Evolutionary conservation across 2,329 filamentous ascomycete genomes (phyloP).

Genomic region (Emmonsiellopsis sp.): DNA sequence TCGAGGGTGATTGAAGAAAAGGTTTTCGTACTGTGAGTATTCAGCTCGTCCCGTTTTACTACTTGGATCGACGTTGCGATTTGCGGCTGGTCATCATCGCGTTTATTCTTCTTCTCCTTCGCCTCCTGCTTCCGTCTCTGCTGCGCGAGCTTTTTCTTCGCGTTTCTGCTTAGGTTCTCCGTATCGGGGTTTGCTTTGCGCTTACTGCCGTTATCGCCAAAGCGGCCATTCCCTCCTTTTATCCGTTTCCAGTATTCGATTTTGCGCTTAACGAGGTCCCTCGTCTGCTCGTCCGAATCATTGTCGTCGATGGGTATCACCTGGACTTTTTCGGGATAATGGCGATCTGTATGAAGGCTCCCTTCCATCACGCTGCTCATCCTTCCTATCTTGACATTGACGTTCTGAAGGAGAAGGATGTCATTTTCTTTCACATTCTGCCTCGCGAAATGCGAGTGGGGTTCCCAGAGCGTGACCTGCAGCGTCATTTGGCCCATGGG

Average conservation of each 20-base stretch:
- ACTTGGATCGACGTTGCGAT: slow-evolving; percentile 9
- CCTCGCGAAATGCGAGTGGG: slow-evolving; percentile 53
- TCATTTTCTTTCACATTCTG: slow-evolving; percentile 47
- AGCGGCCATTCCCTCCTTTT: slow-evolving; percentile 28
- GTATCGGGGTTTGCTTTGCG: slow-evolving; percentile 5
- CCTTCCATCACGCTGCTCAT: slow-evolving; percentile 57
- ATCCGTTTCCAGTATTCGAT: slow-evolving; percentile 51
- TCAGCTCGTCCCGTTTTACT: slow-evolving; percentile 18
- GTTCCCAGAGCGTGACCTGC: slow-evolving; percentile 60
- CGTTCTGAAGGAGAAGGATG: slow-evolving; percentile 60
- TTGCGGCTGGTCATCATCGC: slow-evolving; percentile 20
- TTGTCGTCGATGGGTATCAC: slow-evolving; percentile 45
- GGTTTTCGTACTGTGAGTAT: slow-evolving; percentile 31
- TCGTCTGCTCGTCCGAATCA: slow-evolving; percentile 37
- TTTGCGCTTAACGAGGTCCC: slow-evolving; percentile 52
- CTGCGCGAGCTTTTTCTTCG: background rate
- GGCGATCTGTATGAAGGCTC: slow-evolving; percentile 53
- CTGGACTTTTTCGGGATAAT: slow-evolving; percentile 44
- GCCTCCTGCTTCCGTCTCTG: slow-evolving; percentile 19
- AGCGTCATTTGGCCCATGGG: slow-evolving; percentile 65
- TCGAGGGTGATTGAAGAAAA: background rate
- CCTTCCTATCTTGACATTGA: slow-evolving; percentile 55
- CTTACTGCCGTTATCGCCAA: slow-evolving; percentile 14
- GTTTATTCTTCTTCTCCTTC: slow-evolving; percentile 22
- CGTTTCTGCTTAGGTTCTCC: slow-evolving; percentile 3